A percentile compares a stretch with the other conserved stretches of the same genome.
These are phyloP conservation scores for Serendipita sp. DNA, from an alignment of 768 basidiomycete species.

Conservation along the genomic window DNA sequence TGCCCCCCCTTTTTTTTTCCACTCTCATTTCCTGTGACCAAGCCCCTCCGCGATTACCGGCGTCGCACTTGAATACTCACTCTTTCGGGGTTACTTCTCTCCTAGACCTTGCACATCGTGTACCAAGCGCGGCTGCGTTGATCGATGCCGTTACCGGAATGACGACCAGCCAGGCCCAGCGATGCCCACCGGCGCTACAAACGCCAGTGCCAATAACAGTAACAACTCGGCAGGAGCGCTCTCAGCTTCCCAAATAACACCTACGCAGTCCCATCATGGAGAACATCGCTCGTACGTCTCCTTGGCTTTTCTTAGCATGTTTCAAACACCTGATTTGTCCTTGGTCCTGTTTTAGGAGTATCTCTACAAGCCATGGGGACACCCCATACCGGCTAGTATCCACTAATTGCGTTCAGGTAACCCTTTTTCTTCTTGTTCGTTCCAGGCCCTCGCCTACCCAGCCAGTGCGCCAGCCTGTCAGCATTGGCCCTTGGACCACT, in stretches of 20 bases:
- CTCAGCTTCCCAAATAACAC: too few species aligned
- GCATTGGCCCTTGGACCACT: background rate
- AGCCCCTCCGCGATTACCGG: background rate
- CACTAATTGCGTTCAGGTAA: background rate
- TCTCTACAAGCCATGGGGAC: background rate
- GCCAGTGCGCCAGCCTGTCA: too few species aligned
- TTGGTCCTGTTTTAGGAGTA: background rate
- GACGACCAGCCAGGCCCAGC: background rate
- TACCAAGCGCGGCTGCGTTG: background rate
- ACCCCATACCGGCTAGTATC: background rate
- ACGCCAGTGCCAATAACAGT: too few species aligned
- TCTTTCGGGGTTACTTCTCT: background rate
- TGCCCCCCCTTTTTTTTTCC: background rate
- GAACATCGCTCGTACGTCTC: background rate
- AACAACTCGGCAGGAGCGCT: too few species aligned
- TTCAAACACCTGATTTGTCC: background rate
- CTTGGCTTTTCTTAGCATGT: background rate
- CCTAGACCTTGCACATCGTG: constrained; percentile 2
- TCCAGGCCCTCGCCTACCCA: too few species aligned
- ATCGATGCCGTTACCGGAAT: constrained; percentile 3
- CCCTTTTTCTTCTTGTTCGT: background rate
- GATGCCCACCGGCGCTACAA: too few species aligned
- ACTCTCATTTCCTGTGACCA: background rate
- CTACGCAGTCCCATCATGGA: background rate
- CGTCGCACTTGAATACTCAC: background rate